Conservation (phyloP, 1,284 basidiomycete species). For the Meira nashicola region DNA sequence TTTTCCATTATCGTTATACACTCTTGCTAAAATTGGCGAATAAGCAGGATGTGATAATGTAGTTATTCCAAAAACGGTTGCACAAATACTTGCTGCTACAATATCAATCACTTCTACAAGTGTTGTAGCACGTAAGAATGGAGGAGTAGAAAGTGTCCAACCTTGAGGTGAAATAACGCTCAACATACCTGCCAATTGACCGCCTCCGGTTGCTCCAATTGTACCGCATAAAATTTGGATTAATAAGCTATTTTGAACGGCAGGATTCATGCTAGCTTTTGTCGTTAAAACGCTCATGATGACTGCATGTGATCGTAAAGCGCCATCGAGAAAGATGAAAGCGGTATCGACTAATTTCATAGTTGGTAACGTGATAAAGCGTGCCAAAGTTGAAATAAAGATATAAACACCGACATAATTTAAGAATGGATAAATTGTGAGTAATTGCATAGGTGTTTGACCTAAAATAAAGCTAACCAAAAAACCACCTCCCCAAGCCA, state of each 20-base stretch:
- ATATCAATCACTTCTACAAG: slow-evolving; percentile 34
- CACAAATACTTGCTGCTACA: slow-evolving; percentile 27
- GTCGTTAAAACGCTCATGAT: slow-evolving; percentile 30
- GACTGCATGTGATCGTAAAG: slow-evolving; percentile 31
- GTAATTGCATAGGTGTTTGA: slow-evolving; percentile 32
- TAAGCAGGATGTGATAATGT: slow-evolving; percentile 28
- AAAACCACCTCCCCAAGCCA: slow-evolving; percentile 44
- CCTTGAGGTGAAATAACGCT: slow-evolving; percentile 35
- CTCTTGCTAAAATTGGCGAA: slow-evolving; percentile 1
- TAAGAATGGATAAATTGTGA: slow-evolving; percentile 30
- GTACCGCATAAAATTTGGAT: slow-evolving; percentile 34
- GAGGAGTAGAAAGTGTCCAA: slow-evolving; percentile 33
- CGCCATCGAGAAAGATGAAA: slow-evolving; percentile 35
- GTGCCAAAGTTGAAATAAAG: slow-evolving; percentile 13
- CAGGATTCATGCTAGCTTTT: slow-evolving; percentile 23
- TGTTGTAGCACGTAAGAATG: slow-evolving; percentile 25
- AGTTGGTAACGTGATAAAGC: slow-evolving; percentile 13
- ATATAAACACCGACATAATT: slow-evolving; percentile 40
- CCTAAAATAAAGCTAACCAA: slow-evolving; percentile 29
- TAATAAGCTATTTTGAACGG: slow-evolving; percentile 18
- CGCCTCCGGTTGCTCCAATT: slow-evolving; percentile 37
- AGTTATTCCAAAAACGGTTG: slow-evolving; percentile 22
- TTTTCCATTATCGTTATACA: slow-evolving; percentile 1
- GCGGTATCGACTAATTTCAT: slow-evolving; percentile 27
- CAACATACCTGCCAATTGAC: slow-evolving; percentile 36